Evolutionary conservation across 129 eudicot genomes (phyloP).

Genomic region (Flaveria ramosissima): DNA sequence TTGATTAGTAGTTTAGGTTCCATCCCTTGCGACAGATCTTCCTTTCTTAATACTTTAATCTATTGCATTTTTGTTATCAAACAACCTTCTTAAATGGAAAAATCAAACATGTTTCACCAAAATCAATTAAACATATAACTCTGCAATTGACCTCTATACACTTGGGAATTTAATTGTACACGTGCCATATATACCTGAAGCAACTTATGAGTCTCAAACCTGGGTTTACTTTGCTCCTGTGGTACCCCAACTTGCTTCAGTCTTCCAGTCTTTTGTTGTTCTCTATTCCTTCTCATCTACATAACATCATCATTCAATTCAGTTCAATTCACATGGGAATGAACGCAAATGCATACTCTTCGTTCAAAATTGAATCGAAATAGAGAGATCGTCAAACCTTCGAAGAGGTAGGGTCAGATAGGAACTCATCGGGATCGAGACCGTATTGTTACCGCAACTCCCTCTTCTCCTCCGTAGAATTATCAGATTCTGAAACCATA

Average conservation of each 20-base stretch:
- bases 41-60: not conserved
- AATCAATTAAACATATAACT: not conserved
- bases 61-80: not conserved
- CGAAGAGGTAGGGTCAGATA: slow-evolving; percentile 56
- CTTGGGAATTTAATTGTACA: no score
- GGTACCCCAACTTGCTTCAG: slow-evolving; percentile 31
- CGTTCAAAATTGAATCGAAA: not conserved
- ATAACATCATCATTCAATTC: not conserved
- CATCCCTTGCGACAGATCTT: not conserved
- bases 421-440: slow-evolving; percentile 77
- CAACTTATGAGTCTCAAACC: slow-evolving; percentile 82
- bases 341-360: not conserved
- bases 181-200: slow-evolving; percentile 59
- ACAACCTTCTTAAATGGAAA: not conserved
- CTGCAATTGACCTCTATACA: not conserved
- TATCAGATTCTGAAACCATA: slow-evolving; percentile 46
- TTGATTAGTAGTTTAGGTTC: no score
- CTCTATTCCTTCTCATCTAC: slow-evolving; percentile 60
- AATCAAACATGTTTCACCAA: not conserved
- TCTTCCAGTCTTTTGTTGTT: slow-evolving; percentile 40
- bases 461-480: slow-evolving; percentile 46
- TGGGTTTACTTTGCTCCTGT: slow-evolving; percentile 46
- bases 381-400: slow-evolving; percentile 44
- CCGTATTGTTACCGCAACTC: slow-evolving; percentile 78
- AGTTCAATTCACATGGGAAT: not conserved